Conservation (phyloP, 2,329 filamentous ascomycete species). For the Verticillium tricorpus region DNA sequence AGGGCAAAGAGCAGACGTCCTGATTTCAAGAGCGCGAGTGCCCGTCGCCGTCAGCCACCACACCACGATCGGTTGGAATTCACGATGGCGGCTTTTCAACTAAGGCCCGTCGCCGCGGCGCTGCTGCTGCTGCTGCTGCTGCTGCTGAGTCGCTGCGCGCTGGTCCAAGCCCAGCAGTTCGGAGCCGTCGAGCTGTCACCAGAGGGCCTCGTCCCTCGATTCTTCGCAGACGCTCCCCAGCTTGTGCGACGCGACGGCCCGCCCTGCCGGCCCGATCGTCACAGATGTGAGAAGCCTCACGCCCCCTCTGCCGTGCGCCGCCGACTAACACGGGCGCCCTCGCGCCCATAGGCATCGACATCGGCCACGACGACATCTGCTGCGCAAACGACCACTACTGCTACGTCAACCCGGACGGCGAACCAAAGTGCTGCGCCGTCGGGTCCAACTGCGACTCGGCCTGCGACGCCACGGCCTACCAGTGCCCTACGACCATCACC, state of each 20-base stretch:
- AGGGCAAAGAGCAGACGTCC: not conserved
- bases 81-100: not conserved
- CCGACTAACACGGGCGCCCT: not conserved
- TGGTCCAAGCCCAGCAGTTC: conserved; percentile 2
- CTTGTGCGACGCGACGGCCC: conserved; percentile 10
- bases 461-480: conserved; percentile 28
- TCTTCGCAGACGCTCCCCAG: conserved; percentile 9
- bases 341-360: conserved; percentile 33
- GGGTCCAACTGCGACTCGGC: conserved; percentile 36
- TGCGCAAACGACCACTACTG: conserved; percentile 41
- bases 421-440: conserved; percentile 36
- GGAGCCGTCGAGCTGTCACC: conserved; percentile 11
- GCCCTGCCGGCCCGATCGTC: conserved; percentile 5
- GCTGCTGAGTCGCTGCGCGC: not conserved
- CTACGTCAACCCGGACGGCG: conserved; percentile 30
- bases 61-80: not conserved
- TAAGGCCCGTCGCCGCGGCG: not conserved
- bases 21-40: not conserved
- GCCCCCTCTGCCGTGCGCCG: not conserved
- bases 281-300: conserved; percentile 8
- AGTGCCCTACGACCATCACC: conserved; percentile 25
- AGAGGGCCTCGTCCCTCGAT: conserved; percentile 9
- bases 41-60: not conserved
- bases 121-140: not conserved
- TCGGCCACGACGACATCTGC: conserved; percentile 31